Conservation (phyloP, 257 asterid genomes). For the Osmanthus fragrans region DNA sequence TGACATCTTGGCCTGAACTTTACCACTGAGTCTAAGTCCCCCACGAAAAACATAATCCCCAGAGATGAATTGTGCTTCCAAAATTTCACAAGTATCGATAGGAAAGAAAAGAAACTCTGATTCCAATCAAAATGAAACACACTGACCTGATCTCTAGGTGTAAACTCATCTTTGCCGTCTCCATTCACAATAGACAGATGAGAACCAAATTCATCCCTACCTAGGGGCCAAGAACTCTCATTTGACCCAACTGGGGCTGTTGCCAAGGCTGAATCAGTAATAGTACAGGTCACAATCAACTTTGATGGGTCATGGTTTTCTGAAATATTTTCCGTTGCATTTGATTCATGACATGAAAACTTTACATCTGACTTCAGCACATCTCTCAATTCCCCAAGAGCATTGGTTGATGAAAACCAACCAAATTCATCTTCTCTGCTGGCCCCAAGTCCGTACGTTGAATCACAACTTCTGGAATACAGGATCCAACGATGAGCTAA, state of each 20-base stretch:
- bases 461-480: constrained; percentile 69
- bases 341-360: constrained; percentile 51
- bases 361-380: constrained; percentile 32
- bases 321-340: constrained; percentile 32
- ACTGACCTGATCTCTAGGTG: constrained; percentile 46
- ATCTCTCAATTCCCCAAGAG: constrained; percentile 40
- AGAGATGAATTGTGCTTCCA: constrained; percentile 4
- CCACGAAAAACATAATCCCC: not conserved
- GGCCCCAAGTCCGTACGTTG: constrained; percentile 72
- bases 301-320: constrained; percentile 35
- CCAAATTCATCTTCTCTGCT: constrained; percentile 58
- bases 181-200: constrained; percentile 43
- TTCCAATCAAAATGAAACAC: constrained; percentile 9
- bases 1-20: constrained; percentile 26
- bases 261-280: constrained; percentile 34
- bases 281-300: constrained; percentile 29
- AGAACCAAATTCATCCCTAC: constrained; percentile 44
- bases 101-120: not conserved
- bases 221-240: constrained; percentile 47
- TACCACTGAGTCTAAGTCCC: constrained; percentile 26
- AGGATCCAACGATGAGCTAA: constrained; percentile 21
- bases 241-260: constrained; percentile 36
- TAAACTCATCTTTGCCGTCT: constrained; percentile 40
- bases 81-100: not conserved
- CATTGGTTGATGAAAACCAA: constrained; percentile 70